Evolutionary conservation across 495 filamentous ascomycete genomes (phyloP).

Genomic region (Chaetomidium leptoderma): DNA sequence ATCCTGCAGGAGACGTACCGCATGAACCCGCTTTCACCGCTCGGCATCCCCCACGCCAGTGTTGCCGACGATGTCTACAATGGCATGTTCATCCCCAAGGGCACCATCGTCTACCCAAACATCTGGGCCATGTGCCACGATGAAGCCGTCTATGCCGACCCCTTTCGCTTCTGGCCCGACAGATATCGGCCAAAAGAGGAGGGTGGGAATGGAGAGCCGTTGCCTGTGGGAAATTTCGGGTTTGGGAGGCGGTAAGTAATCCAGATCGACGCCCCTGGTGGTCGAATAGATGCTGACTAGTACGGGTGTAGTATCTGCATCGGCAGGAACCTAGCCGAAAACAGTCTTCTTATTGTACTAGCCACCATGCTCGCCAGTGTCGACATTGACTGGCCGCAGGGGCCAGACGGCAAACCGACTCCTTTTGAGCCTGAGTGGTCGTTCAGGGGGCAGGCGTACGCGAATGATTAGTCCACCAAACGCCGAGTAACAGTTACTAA

Average conservation of each 20-base stretch:
- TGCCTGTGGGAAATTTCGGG: slow-evolving; percentile 50
- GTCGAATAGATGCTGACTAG: neutral
- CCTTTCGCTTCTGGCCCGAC: slow-evolving; percentile 44
- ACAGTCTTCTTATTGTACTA: slow-evolving; percentile 30
- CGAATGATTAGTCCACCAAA: neutral
- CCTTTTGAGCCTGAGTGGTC: slow-evolving; percentile 32
- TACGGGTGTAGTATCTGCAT: slow-evolving; percentile 25
- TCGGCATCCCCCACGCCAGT: slow-evolving; percentile 56
- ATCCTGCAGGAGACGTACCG: slow-evolving; percentile 57
- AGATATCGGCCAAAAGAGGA: slow-evolving; percentile 40
- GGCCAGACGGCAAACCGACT: slow-evolving; percentile 21
- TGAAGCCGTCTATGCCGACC: slow-evolving; percentile 36
- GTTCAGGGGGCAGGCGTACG: slow-evolving; percentile 32
- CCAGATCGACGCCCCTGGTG: neutral
- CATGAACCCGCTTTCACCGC: slow-evolving; percentile 57
- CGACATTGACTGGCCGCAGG: slow-evolving; percentile 30
- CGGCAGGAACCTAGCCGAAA: slow-evolving; percentile 30
- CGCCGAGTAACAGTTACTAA: neutral
- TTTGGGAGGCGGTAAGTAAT: slow-evolving; percentile 41
- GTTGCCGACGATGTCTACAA: slow-evolving; percentile 50
- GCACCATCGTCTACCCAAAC: slow-evolving; percentile 46
- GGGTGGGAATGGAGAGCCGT: slow-evolving; percentile 47
- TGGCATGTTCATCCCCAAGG: slow-evolving; percentile 47
- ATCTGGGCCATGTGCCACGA: slow-evolving; percentile 47
- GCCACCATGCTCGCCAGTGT: slow-evolving; percentile 28